phyloP scores from a whole-genome alignment of 345 rosid genomes.

The Eutrema japonicum region DNA sequence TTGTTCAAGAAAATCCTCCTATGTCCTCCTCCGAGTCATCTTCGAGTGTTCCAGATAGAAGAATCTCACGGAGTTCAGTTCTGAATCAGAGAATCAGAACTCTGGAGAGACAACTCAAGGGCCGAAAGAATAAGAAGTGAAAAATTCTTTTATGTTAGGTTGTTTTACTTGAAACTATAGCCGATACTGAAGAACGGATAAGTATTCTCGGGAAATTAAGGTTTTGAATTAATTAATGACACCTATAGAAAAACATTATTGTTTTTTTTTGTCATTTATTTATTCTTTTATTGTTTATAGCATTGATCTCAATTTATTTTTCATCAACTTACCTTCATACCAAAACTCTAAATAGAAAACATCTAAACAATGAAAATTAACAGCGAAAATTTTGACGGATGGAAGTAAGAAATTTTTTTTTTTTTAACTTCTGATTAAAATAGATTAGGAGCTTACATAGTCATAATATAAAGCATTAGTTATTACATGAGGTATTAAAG shows the following conservation, averaged over 20 bases:
- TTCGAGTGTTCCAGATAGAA: conserved; percentile 40
- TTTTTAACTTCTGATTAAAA: too few relatives aligned
- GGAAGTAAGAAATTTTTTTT: too few relatives aligned
- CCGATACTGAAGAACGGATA: conserved; percentile 8
- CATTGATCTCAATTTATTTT: conserved; percentile 93
- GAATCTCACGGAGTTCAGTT: conserved; percentile 46
- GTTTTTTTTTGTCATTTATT: too few relatives aligned
- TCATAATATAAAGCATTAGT: too few relatives aligned
- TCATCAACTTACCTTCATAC: conserved; percentile 79
- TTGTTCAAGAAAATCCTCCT: conserved; percentile 29
- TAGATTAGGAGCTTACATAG: too few relatives aligned
- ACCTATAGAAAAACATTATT: neutral
- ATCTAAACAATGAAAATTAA: too few relatives aligned
- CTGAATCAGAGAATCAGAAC: conserved; percentile 50
- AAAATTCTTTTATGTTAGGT: conserved; percentile 16
- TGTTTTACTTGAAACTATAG: conserved; percentile 27
- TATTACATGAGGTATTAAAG: too few relatives aligned
- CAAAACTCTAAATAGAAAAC: too few relatives aligned
- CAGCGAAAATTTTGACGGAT: too few relatives aligned
- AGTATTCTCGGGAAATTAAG: conserved; percentile 6
- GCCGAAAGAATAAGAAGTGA: conserved; percentile 44
- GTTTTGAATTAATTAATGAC: conserved; percentile 5
- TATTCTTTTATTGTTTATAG: conserved; percentile 55
- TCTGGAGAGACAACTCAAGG: conserved; percentile 48
- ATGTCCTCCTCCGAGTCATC: conserved; percentile 34